Conservation (phyloP, 352 stramenopile species). For the Globisporangium sylvaticum region DNA sequence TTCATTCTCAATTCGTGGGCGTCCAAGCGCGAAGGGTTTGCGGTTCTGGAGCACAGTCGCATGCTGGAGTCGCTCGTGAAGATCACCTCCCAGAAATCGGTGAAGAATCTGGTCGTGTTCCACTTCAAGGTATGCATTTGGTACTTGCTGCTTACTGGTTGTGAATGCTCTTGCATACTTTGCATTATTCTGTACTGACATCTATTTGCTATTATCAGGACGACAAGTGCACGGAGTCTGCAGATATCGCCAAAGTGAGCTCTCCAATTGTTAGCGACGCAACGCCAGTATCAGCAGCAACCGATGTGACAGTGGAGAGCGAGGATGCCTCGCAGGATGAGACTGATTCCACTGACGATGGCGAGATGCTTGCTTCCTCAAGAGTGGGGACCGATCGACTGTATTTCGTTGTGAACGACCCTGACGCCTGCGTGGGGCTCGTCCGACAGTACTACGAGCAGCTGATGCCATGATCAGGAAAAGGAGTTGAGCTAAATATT, state of each 20-base stretch:
- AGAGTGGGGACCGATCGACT: constrained; percentile 2
- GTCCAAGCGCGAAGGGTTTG: constrained; percentile 38
- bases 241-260: background rate
- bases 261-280: background rate
- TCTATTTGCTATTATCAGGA: background rate
- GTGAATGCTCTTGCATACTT: background rate
- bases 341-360: background rate
- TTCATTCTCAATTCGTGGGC: constrained; percentile 43
- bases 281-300: background rate
- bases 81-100: constrained; percentile 48
- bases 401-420: constrained; percentile 17
- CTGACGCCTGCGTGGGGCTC: constrained; percentile 15
- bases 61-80: constrained; percentile 48
- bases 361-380: background rate
- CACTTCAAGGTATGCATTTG: constrained; percentile 58
- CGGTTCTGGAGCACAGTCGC: constrained; percentile 57
- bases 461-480: constrained; percentile 7
- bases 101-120: constrained; percentile 68
- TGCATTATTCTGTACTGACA: background rate
- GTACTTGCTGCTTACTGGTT: background rate
- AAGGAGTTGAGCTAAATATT: background rate
- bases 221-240: constrained; percentile 7
- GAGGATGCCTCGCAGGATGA: background rate
- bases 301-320: background rate
- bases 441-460: constrained; percentile 19